Conservation (phyloP, 257 asterid genomes). For the Striga asiatica region DNA sequence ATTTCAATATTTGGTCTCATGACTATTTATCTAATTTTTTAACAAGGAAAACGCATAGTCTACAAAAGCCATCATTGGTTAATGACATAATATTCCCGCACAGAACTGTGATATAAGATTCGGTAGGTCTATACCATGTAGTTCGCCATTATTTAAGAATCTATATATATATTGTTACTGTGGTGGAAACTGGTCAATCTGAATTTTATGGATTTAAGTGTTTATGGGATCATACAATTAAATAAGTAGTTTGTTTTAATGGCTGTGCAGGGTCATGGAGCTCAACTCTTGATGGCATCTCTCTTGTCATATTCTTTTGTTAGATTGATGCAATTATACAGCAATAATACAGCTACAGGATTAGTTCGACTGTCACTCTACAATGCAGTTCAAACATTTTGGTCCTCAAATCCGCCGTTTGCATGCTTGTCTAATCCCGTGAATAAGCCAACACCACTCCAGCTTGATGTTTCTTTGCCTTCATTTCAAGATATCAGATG, state of each 20-base stretch:
- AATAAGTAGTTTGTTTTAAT: slow-evolving; percentile 11
- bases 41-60: no score
- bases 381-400: slow-evolving; percentile 30
- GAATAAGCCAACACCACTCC: slow-evolving; percentile 85
- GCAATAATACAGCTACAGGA: slow-evolving; percentile 22
- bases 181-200: no score
- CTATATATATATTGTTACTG: no score
- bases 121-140: no score
- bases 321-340: slow-evolving; percentile 31
- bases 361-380: slow-evolving; percentile 33
- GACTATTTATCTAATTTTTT: neutral
- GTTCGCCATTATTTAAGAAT: no score
- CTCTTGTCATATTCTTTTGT: slow-evolving; percentile 35
- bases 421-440: slow-evolving; percentile 77
- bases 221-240: neutral
- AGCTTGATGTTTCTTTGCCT: slow-evolving; percentile 73
- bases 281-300: slow-evolving; percentile 39
- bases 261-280: slow-evolving; percentile 46
- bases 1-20: neutral
- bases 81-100: no score
- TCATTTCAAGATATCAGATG: slow-evolving; percentile 65
- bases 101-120: no score
- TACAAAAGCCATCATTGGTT: no score
- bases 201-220: no score
- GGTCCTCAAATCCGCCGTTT: slow-evolving; percentile 48